Evolutionary conservation across 2,329 filamentous ascomycete species (phyloP), one percentile per base, ranked within the genome.

Genomic region (Emericellopsis atlantica): DNA sequence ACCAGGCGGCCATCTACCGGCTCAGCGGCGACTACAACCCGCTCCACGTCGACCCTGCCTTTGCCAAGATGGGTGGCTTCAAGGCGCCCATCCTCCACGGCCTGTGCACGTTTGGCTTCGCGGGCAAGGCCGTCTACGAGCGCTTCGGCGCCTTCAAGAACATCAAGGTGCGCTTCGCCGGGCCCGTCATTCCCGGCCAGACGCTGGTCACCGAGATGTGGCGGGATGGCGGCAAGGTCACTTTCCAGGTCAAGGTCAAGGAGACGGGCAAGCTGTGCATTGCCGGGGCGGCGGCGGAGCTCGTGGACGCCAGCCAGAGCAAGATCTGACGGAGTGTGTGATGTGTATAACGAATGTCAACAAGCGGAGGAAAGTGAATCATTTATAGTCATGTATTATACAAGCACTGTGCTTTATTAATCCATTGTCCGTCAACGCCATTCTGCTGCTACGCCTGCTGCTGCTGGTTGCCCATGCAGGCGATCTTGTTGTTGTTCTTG

Each of bases 1-100:
- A 95, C 55, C 90, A 96, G 67, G 92, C 92, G 7, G 88, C 86
- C 9, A 64, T 98, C 42, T 98, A 98, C 73, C 80, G 92, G 32
- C 70, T 98, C 41, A 92, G 84, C 52, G 92, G 92, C 39, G 92
- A 98, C 64, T 82, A 90, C 57, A 96, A 98, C 70, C 92, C 92
- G 12, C 79, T 98, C 2, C 92, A 98, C 67, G 83, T 98, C 46
- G 92, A 98, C 61, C 92, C 92, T 2, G 75, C 79, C 39, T 96
- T 98, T 64, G 86, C 86, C 66, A 92, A 92, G 69, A 81, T 94
- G 52, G 92, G 90, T 44, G 92, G 92, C 44, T 98, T 98, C 78
- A 84, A 92, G 66, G 77, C 70, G 23, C 92, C 92, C 11, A 98
- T 98, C 58, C 71, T 98, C 41, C 92, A 98, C 68, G 92, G 92